Evolutionary conservation across 2,329 filamentous ascomycete species (phyloP).

Genomic region (Aspergillus sojae): DNA sequence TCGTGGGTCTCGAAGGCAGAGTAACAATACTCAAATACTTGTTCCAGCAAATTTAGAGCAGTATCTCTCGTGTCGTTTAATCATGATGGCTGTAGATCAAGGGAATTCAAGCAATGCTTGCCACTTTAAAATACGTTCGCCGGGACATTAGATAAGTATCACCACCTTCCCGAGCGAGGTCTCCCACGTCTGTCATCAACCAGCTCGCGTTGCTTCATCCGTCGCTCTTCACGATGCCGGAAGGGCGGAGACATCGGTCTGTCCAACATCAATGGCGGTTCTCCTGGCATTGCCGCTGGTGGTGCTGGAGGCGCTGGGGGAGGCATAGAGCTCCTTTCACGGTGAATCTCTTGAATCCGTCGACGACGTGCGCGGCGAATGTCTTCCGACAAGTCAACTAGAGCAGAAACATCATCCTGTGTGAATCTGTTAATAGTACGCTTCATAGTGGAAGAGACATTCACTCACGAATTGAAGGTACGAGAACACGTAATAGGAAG

Average conservation of each 20-base stretch:
- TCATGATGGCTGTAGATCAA: neutral
- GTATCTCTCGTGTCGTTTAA: neutral
- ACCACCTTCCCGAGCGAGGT: constrained; percentile 19
- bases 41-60: neutral
- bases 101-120: neutral
- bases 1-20: neutral
- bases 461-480: constrained; percentile 82
- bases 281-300: constrained; percentile 16
- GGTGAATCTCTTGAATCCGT: constrained; percentile 62
- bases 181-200: constrained; percentile 24
- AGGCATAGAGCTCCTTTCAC: constrained; percentile 39
- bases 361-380: constrained; percentile 69
- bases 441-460: neutral
- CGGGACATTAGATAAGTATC: neutral
- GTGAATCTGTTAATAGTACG: constrained; percentile 1
- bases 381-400: constrained; percentile 80
- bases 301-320: constrained; percentile 15
- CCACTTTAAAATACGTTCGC: too few species aligned
- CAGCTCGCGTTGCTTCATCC: constrained; percentile 31
- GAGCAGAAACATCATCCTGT: constrained; percentile 82
- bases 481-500: constrained; percentile 89
- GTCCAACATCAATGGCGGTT: constrained; percentile 21
- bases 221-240: constrained; percentile 22
- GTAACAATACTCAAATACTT: neutral
- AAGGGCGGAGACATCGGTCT: constrained; percentile 23